phyloP scores from a whole-genome alignment of 2,329 filamentous ascomycete species.

The Penicillium sp. region DNA sequence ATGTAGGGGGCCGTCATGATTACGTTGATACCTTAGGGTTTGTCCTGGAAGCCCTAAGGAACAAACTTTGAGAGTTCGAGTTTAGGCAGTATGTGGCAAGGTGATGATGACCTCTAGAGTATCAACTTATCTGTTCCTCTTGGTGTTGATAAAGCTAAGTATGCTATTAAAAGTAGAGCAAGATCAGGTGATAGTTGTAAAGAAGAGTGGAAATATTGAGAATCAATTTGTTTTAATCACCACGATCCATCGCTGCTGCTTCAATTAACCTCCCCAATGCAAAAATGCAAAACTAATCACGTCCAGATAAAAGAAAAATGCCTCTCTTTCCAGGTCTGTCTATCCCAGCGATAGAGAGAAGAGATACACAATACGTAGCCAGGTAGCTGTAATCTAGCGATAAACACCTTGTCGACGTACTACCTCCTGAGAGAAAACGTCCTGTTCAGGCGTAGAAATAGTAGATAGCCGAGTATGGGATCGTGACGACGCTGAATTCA shows the following conservation, averaged over 20 bases:
- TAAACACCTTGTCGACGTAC: background rate
- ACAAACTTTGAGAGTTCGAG: background rate
- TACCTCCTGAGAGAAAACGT: background rate
- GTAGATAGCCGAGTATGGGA: slow-evolving; percentile 41
- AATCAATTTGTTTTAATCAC: background rate
- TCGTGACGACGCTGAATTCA: slow-evolving; percentile 22
- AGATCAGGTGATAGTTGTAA: background rate
- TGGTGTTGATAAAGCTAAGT: no score
- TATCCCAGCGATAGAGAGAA: no score
- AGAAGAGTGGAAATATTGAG: background rate
- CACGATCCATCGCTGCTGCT: background rate
- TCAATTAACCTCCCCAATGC: background rate
- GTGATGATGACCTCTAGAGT: no score
- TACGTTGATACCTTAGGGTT: slow-evolving; percentile 2
- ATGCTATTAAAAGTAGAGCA: background rate
- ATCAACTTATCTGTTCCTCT: no score
- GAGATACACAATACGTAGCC: no score
- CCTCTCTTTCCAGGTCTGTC: no score
- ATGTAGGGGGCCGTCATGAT: slow-evolving; percentile 4
- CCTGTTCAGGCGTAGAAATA: slow-evolving; percentile 31
- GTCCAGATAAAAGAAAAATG: background rate
- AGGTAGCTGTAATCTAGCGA: background rate
- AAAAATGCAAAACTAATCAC: no score
- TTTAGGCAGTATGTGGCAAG: background rate
- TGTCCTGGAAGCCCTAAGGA: background rate